Base-by-base conservation (phyloP, 352 stramenopile genomes). In the Saprolegnia diclina region DNA sequence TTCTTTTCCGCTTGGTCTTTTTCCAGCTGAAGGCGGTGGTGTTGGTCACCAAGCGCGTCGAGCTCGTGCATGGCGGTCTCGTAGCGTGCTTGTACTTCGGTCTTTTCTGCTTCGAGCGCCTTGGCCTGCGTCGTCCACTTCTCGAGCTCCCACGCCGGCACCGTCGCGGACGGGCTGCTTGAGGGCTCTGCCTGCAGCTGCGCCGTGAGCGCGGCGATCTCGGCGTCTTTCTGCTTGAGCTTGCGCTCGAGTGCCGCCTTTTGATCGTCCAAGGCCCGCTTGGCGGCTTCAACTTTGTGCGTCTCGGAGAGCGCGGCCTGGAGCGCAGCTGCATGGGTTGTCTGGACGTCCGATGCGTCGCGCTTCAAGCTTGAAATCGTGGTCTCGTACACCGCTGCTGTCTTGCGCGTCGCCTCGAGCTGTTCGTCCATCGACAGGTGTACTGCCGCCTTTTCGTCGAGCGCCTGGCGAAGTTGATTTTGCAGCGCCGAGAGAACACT, bases 101-200 rank as follows among this genome's bases (percentile, higher is more conserved):
- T 59, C 66, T 84, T 88, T 24, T 87, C 79, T 37, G 65, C 65
- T 44, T 77, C 74, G 21, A 73, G 53, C 13, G 74, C 64, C 42
- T 77, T 78, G 13, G 79, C 65, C 29, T 64, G 76, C 13, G 67
- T 73, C 29, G 77, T 73, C 1, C 87, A 71, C 46, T 85, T 76
- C 53, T 87, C 79, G 6, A 79, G 74, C 62, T 89, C 81, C 67
- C 78, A 77, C 46, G 50, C 50, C 10, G 57, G 50, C 18, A 29
- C 50, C 18, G 42, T 42, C 40, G 57, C 19, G 21, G 48, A 24
- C 16, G n/a, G 14, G 4, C 37, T 56, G 10, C 21, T 38, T 24
- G 32, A 29, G 4, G 46, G 57, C 22, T 66, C 35, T 10, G 32
- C 38, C 3, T 55, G 57, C 38, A 66, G 24, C 26, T 66, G 57